Base-by-base conservation (phyloP, 805 yeast genomes). In the Candida loeiensis region DNA sequence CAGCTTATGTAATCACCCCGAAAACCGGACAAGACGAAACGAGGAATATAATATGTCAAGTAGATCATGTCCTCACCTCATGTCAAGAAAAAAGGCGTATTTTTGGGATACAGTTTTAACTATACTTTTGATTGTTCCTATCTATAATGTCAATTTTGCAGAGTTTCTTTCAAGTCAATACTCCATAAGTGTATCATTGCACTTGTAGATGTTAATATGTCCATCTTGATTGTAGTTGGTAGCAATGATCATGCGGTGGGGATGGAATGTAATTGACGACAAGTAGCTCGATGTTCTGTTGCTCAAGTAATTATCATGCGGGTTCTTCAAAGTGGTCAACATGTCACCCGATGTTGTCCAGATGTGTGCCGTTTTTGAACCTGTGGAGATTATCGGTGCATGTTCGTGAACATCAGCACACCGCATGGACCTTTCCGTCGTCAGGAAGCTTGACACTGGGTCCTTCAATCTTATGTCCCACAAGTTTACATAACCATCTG, bases 161-260 rank as follows among this genome's bases (percentile, higher is more conserved):
- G n/a, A n/a, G n/a, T n/a, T n/a, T n/a, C n/a, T n/a, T n/a, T n/a
- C n/a, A n/a, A n/a, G 24, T 28, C 50, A 61, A 42, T 61, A 68
- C 44, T 67, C 74, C 13, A 56, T 56, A 4, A 63, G 48, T 26
- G 63, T 57, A 36, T 69, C 74, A 9, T 51, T 53, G 50, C 74
- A 69, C 21, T 53, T 49, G 50, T 81, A 83, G 19, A 88, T 64
- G 48, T 77, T 76, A 31, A 89, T 79, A 48, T 74, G 76, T 1
- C 88, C 72, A 55, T 84, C 93, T 54, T 87, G 95, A 39, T 80
- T 74, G 56, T 85, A 85, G 50, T 83, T 82, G 1, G 88, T 85
- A 1, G 96, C 97, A 56, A 93, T 55, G 77, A 87, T 78, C 96
- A 93, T 87, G 47, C 91, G 71, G 57, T 93, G 99, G 2, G 99